These are phyloP conservation scores for Ustulina deusta DNA, from an alignment of 2,329 filamentous ascomycete genomes.

Conservation along the genomic window DNA sequence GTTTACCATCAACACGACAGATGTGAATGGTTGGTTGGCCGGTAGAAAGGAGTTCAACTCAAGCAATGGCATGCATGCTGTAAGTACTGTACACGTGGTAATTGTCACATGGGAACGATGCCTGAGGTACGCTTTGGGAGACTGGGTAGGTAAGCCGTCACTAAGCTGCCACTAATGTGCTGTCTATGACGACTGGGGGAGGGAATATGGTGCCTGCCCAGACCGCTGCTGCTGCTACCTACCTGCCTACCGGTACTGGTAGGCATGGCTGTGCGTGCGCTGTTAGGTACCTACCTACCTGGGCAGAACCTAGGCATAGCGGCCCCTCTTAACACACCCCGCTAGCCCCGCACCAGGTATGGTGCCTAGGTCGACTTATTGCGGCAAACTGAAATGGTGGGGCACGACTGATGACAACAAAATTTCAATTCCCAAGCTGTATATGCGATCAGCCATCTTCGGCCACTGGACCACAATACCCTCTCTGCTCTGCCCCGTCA, in stretches of 20 bases:
- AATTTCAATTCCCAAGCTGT: conserved; percentile 30
- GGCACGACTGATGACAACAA: conserved; percentile 47
- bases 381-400: conserved; percentile 44
- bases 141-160: conserved; percentile 2
- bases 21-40: conserved; percentile 5
- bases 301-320: not conserved
- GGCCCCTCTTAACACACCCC: conserved; percentile 5
- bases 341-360: conserved; percentile 15
- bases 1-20: conserved; percentile 14
- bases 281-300: not conserved
- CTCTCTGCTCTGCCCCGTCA: not conserved
- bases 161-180: conserved; percentile 8
- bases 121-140: not conserved
- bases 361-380: not conserved
- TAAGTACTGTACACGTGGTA: conserved; percentile 29
- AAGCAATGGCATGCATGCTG: conserved; percentile 15
- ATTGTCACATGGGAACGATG: conserved; percentile 40
- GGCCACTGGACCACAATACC: not conserved
- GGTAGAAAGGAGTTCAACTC: not conserved
- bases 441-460: conserved; percentile 4
- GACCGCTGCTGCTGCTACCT: too few relatives aligned
- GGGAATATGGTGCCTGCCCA: too few relatives aligned
- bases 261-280: too few relatives aligned
- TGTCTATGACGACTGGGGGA: too few relatives aligned
- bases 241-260: not conserved